A percentile compares a stretch with the other conserved stretches of the same genome.
Evolutionary conservation across 768 basidiomycete genomes (phyloP).

Genomic region (Hortiboletus campestris): DNA sequence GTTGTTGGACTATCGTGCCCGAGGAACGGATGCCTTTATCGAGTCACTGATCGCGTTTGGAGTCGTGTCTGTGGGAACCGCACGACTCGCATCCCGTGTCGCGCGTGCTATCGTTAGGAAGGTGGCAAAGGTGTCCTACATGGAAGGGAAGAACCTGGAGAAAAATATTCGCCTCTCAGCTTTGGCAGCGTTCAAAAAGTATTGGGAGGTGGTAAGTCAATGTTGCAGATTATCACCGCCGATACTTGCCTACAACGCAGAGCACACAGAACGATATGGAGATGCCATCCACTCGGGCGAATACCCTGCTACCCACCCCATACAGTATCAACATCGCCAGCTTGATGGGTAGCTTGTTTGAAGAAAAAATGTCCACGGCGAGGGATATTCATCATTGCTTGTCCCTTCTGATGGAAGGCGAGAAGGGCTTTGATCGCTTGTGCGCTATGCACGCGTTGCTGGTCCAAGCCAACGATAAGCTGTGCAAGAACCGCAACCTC

Average conservation of each 20-base stretch:
- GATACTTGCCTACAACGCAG: not conserved
- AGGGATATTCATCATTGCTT: slow-evolving; percentile 34
- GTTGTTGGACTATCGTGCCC: slow-evolving; percentile 20
- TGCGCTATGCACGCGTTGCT: slow-evolving; percentile 37
- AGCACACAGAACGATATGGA: slow-evolving; percentile 14
- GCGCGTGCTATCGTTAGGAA: slow-evolving; percentile 7
- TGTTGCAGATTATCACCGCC: not conserved
- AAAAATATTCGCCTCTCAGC: slow-evolving; percentile 10
- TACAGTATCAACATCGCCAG: slow-evolving; percentile 30
- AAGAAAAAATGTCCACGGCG: slow-evolving; percentile 18
- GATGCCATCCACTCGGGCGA: not conserved
- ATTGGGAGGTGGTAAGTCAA: slow-evolving; percentile 18
- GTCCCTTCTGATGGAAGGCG: slow-evolving; percentile 19
- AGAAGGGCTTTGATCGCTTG: slow-evolving; percentile 25
- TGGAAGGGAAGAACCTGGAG: slow-evolving; percentile 12
- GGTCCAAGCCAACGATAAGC: slow-evolving; percentile 30
- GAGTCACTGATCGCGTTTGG: slow-evolving; percentile 19
- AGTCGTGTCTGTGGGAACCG: slow-evolving; percentile 7
- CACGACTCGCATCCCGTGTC: slow-evolving; percentile 16
- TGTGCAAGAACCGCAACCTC: slow-evolving; percentile 29
- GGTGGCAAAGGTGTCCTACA: slow-evolving; percentile 5
- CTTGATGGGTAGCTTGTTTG: slow-evolving; percentile 34
- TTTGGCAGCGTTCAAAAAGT: slow-evolving; percentile 14
- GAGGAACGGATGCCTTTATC: slow-evolving; percentile 14
- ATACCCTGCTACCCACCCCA: slow-evolving; percentile 9